These are phyloP conservation scores for Coffea canephora DNA, from an alignment of 257 asterid genomes.

Conservation along the genomic window DNA sequence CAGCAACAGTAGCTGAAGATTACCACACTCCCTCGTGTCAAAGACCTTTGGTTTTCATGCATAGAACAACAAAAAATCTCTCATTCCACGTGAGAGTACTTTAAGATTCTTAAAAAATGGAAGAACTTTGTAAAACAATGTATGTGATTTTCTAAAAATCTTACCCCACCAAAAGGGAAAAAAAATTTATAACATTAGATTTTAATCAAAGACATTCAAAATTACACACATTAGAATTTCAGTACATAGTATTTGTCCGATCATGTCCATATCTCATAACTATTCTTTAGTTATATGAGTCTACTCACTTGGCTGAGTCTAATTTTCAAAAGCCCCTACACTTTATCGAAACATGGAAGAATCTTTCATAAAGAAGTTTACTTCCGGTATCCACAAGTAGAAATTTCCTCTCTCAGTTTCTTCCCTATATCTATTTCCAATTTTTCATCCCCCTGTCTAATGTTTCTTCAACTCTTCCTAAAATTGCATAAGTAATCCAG, in stretches of 20 bases:
- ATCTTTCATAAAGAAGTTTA: neutral
- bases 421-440: neutral
- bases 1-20: neutral
- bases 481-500: neutral
- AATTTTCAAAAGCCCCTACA: neutral
- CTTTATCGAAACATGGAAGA: neutral
- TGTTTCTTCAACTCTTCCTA: neutral
- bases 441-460: neutral
- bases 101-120: neutral
- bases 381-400: neutral
- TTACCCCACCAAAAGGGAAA: neutral
- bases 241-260: neutral
- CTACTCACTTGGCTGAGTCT: neutral
- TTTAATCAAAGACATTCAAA: neutral
- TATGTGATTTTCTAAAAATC: neutral
- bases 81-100: neutral
- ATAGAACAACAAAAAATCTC: neutral
- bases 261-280: neutral
- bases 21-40: neutral
- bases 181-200: neutral
- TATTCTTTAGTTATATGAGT: neutral
- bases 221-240: neutral
- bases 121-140: neutral
- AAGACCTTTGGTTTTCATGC: neutral
- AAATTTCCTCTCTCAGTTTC: neutral